Evolutionary conservation across 495 filamentous ascomycete genomes (phyloP).

Genomic region (Trichoderma gamsii): DNA sequence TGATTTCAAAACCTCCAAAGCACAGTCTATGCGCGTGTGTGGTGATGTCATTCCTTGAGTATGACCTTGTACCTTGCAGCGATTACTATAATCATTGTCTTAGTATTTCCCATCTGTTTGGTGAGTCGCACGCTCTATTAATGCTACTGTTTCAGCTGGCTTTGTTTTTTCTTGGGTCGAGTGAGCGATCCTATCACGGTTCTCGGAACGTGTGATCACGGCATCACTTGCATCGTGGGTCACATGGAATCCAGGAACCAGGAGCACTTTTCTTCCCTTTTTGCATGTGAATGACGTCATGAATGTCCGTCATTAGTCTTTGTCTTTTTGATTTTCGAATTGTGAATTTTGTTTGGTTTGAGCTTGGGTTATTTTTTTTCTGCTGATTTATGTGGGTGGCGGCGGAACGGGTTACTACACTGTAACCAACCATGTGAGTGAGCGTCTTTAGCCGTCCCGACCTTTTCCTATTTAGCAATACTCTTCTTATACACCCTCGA

Average conservation of each 20-base stretch:
- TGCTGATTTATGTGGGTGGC: not conserved
- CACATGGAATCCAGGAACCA: constrained; percentile 13
- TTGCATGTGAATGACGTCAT: constrained; percentile 6
- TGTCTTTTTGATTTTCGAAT: not conserved
- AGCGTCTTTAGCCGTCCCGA: too few species aligned
- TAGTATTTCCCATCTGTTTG: not conserved
- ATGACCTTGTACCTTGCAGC: not conserved
- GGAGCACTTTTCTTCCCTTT: not conserved
- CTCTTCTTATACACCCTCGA: too few species aligned
- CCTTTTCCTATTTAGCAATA: too few species aligned
- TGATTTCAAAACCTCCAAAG: not conserved
- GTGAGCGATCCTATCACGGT: not conserved
- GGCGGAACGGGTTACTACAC: not conserved
- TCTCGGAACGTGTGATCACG: constrained; percentile 8
- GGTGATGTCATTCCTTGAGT: not conserved
- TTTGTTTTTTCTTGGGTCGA: not conserved
- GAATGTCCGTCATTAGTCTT: not conserved
- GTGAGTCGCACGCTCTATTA: not conserved
- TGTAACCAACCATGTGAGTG: too few species aligned
- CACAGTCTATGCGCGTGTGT: not conserved
- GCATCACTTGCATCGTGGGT: not conserved
- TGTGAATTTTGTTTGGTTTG: not conserved
- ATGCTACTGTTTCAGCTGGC: constrained; percentile 2
- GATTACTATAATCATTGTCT: not conserved
- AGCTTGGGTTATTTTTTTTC: not conserved